These are phyloP conservation scores for Vaucheria bursata DNA, from an alignment of 352 stramenopile genomes.

Conservation along the genomic window DNA sequence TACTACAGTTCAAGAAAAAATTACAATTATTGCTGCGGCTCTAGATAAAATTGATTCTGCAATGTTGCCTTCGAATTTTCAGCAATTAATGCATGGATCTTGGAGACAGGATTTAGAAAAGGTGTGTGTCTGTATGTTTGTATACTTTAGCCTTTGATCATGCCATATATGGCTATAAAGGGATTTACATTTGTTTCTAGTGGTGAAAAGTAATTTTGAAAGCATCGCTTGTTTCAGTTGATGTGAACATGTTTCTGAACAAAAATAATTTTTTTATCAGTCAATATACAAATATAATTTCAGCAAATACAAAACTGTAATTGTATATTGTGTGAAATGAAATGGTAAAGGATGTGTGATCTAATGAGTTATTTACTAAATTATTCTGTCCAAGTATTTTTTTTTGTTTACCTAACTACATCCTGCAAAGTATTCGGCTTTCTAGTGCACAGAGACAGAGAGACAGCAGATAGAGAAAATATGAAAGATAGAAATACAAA, in stretches of 20 bases:
- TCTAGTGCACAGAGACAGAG: too few species aligned
- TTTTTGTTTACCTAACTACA: too few species aligned
- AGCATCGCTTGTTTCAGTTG: not conserved
- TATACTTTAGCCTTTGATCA: not conserved
- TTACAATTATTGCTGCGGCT: slow-evolving; percentile 10
- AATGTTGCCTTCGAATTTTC: slow-evolving; percentile 34
- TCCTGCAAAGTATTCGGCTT: too few species aligned
- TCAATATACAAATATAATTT: too few species aligned
- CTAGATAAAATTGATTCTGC: slow-evolving; percentile 33
- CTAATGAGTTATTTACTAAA: too few species aligned
- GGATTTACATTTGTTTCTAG: not conserved
- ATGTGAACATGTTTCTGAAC: not conserved
- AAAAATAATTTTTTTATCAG: too few species aligned
- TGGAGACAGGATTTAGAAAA: slow-evolving; percentile 19
- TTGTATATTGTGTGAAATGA: too few species aligned
- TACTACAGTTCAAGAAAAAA: slow-evolving; percentile 21
- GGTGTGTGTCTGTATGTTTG: not conserved
- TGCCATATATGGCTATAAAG: not conserved
- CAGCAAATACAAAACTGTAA: too few species aligned
- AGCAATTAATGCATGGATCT: slow-evolving; percentile 22
- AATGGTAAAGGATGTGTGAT: too few species aligned
- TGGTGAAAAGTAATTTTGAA: not conserved
- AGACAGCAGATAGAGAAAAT: too few species aligned
- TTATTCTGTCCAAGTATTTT: too few species aligned
- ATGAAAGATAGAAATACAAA: too few species aligned